A percentile compares a stretch with the other conserved stretches of the same genome.
Evolutionary conservation across 495 filamentous ascomycete species (phyloP).

Genomic region (Annulohypoxylon bovei): DNA sequence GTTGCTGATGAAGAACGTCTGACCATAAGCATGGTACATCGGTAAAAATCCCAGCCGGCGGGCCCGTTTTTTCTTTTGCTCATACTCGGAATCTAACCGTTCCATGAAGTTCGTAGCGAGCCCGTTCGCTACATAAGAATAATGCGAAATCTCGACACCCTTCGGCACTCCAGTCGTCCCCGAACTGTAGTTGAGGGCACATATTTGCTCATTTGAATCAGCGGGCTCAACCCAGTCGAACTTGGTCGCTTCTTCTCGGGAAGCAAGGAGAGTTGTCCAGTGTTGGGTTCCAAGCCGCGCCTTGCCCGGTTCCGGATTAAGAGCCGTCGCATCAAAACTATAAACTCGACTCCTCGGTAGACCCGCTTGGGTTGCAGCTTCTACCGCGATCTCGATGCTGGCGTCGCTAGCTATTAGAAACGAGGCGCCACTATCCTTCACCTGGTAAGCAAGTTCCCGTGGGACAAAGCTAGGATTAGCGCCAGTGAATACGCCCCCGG

Average conservation of each 20-base stretch:
- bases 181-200: conserved; percentile 74
- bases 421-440: conserved; percentile 72
- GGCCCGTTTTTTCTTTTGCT: conserved; percentile 43
- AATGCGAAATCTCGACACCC: conserved; percentile 81
- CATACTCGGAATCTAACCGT: conserved; percentile 56
- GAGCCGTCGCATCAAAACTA: conserved; percentile 57
- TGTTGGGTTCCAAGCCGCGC: conserved; percentile 50
- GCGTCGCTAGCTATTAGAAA: conserved; percentile 68
- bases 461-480: conserved; percentile 80
- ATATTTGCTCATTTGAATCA: conserved; percentile 48
- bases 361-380: conserved; percentile 74
- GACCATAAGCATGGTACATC: conserved; percentile 76
- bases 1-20: conserved; percentile 57
- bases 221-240: conserved; percentile 56
- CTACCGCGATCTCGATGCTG: conserved; percentile 67
- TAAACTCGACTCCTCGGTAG: conserved; percentile 63
- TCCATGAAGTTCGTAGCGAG: conserved; percentile 61
- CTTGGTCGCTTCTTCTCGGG: conserved; percentile 52
- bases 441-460: conserved; percentile 74
- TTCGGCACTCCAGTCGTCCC: conserved; percentile 88
- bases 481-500: conserved; percentile 81
- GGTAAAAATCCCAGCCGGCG: conserved; percentile 68
- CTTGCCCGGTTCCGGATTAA: conserved; percentile 53
- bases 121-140: conserved; percentile 76
- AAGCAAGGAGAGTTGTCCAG: conserved; percentile 55